These are phyloP conservation scores for Thermothelomyces thermophilus DNA, from an alignment of 2,329 filamentous ascomycete genomes.

Conservation along the genomic window DNA sequence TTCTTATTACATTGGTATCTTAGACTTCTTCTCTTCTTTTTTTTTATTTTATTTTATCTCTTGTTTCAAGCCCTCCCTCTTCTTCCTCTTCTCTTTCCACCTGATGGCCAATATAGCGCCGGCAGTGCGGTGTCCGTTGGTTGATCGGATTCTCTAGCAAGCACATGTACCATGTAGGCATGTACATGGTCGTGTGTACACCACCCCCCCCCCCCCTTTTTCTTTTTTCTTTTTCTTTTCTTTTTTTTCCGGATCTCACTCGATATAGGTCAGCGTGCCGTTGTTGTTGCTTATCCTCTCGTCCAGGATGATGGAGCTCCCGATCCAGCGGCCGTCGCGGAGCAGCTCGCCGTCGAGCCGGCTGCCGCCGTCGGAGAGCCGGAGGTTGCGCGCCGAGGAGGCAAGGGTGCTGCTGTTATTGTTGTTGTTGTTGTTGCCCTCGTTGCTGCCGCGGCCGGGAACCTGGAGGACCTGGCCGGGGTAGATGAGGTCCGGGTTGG, in stretches of 20 bases:
- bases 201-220: no score
- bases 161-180: no score
- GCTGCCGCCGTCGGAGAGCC: conserved; percentile 32
- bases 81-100: no score
- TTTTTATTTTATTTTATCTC: no score
- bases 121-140: no score
- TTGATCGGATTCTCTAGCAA: no score
- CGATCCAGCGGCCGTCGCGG: conserved; percentile 29
- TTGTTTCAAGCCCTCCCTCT: no score
- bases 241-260: not conserved
- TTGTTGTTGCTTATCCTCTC: conserved; percentile 32
- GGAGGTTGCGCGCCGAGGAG: conserved; percentile 32
- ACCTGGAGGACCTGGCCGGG: conserved; percentile 36
- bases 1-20: no score
- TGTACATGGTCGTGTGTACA: no score
- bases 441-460: conserved; percentile 25
- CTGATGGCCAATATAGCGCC: no score
- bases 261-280: conserved; percentile 21
- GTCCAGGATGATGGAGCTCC: conserved; percentile 30
- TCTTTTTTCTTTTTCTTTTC: no score
- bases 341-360: conserved; percentile 31
- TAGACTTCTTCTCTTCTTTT: no score
- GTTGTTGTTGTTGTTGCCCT: conserved; percentile 7
- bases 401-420: conserved; percentile 28
- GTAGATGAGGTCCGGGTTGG: conserved; percentile 38